A percentile compares a stretch with the other conserved stretches of the same genome.
Conservation (phyloP, 805 yeast species). For the Maudiozyma serrabonitensis region DNA sequence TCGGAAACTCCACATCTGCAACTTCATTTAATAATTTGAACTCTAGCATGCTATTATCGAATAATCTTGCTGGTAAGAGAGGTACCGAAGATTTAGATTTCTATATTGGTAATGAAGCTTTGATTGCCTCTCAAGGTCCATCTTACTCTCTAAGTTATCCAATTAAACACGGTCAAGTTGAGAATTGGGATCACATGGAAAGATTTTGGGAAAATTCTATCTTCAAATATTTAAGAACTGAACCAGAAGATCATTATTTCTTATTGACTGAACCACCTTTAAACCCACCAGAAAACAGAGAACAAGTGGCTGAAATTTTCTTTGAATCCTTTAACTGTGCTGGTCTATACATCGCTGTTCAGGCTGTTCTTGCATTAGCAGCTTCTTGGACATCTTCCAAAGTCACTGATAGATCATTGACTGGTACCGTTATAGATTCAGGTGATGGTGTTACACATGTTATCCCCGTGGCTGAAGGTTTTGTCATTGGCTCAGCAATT, state of each 20-base stretch:
- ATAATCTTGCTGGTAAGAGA: constrained; percentile 53
- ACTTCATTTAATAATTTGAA: constrained; percentile 24
- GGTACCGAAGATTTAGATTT: constrained; percentile 93
- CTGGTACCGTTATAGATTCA: constrained; percentile 96
- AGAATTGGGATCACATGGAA: constrained; percentile 99
- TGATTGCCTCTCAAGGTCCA: constrained; percentile 85
- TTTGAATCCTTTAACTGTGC: constrained; percentile 98
- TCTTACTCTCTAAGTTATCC: constrained; percentile 84
- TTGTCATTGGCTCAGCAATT: constrained; percentile 94
- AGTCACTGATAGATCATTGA: constrained; percentile 86
- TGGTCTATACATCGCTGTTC: constrained; percentile 96
- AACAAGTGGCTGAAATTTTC: constrained; percentile 97
- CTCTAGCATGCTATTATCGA: constrained; percentile 22
- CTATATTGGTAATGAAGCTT: constrained; percentile 91
- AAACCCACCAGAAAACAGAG: constrained; percentile 99
- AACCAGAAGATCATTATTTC: constrained; percentile 97
- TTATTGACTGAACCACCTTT: constrained; percentile 95
- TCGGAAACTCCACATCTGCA: constrained; percentile 31
- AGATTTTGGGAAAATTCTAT: constrained; percentile 97
- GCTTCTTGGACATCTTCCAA: constrained; percentile 98
- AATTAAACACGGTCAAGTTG: constrained; percentile 94
- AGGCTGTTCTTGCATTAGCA: constrained; percentile 95
- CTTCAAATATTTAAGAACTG: constrained; percentile 92
- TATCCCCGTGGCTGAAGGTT: constrained; percentile 98
- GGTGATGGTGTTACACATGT: constrained; percentile 99